Evolutionary conservation across 306 rosid species (phyloP), one percentile per base, ranked within the genome.

Genomic region (Arachis stenosperma): DNA sequence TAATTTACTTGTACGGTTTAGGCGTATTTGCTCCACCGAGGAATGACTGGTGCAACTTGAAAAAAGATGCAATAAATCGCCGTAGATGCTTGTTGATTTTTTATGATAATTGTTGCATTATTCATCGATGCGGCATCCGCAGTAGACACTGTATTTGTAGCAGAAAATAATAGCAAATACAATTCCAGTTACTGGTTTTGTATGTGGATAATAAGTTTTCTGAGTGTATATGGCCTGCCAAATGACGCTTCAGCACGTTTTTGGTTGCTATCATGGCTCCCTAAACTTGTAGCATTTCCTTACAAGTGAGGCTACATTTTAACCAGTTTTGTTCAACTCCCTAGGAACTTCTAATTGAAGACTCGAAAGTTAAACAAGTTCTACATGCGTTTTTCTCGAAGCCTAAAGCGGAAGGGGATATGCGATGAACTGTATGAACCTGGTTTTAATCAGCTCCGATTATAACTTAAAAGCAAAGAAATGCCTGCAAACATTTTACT

Each of bases 51-150:
- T 61, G 60, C 56, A 59, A 82, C 72, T 73, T 37, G 68, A 59
- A 54, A 78, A 43, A 37, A 63, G 58, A 78, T 10, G 81, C 73
- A 75, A 76, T 66, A 64, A 87, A 65, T 41, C 42, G 77, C 78
- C 78, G 36, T 77, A 65, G 83, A 75, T 71, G 36, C 79, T 29
- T 75, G 59, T 80, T 47, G 72, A 71, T 57, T 76, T 67, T 78
- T 48, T 44, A 71, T 67, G 69, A 77, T 77, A 79, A 82, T 79
- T 78, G 81, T 74, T 81, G 79, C 79, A 44, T 81, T 78, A 60
- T 43, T 76, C 62, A 62, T 65, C 69, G 44, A 61, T 76, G 70
- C 8, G 66, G 67, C 61, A 33, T 78, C 77, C 69, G 68, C 78
- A 33, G 65, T 67, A 76, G 52, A 70, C 70, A 42, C 44, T 80